Conservation (phyloP, 2,329 filamentous ascomycete species). For the Tolypocladium tundrense region DNA sequence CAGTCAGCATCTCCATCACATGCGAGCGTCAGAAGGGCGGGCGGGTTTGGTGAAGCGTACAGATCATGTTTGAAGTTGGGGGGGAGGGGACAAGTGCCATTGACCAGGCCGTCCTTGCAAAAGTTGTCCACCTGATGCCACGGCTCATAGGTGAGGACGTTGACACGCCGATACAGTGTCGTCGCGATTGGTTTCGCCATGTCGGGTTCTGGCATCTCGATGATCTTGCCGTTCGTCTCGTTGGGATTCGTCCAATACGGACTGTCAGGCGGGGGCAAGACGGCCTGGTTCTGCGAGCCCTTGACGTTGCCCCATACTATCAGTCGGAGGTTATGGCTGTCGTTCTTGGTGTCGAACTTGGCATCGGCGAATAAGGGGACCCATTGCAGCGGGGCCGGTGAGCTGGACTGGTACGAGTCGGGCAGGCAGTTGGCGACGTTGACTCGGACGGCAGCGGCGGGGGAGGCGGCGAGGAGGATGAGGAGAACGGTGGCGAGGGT, state of each 20-base stretch:
- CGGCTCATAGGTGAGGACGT: constrained; percentile 69
- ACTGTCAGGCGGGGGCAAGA: constrained; percentile 50
- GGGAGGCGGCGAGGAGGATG: constrained; percentile 25
- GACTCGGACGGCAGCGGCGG: constrained; percentile 54
- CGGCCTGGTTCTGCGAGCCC: constrained; percentile 49
- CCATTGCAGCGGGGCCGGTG: constrained; percentile 64
- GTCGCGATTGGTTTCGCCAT: constrained; percentile 47
- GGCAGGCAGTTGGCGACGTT: constrained; percentile 78
- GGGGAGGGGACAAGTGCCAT: constrained; percentile 60
- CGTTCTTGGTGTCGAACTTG: constrained; percentile 52
- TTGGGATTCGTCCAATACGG: constrained; percentile 52
- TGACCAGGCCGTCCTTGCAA: constrained; percentile 50
- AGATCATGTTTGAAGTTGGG: constrained; percentile 54
- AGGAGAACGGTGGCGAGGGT: constrained; percentile 27
- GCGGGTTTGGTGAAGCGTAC: constrained; percentile 1
- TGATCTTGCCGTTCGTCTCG: constrained; percentile 65
- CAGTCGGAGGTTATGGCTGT: constrained; percentile 58
- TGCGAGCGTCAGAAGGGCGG: neutral
- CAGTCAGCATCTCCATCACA: constrained; percentile 1
- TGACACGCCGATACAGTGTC: constrained; percentile 61
- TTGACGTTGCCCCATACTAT: constrained; percentile 88
- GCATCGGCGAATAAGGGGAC: constrained; percentile 66
- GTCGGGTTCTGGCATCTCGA: constrained; percentile 43
- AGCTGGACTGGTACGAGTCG: constrained; percentile 43
- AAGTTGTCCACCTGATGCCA: constrained; percentile 50